A percentile compares a stretch with the other conserved stretches of the same genome.
These are phyloP conservation scores for Polychytrium aggregatum DNA, from an alignment of 192 early-diverging fungal genomes.

Conservation along the genomic window DNA sequence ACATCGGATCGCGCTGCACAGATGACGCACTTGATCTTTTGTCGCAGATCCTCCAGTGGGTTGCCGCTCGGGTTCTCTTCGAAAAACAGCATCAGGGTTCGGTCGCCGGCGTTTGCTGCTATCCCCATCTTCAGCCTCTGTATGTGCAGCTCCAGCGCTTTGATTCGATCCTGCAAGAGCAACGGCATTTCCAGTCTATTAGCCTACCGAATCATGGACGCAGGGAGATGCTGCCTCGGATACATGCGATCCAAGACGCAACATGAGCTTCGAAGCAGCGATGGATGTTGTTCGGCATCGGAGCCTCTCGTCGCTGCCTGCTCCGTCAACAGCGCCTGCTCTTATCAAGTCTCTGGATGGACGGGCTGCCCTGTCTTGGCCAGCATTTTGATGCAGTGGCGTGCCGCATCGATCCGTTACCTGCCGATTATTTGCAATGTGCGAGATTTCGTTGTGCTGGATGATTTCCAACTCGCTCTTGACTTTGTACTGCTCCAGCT, in stretches of 20 bases:
- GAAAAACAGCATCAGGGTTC: constrained; percentile 28
- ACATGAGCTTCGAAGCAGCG: too few species aligned
- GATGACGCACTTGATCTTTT: constrained; percentile 11
- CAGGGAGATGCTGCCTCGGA: too few species aligned
- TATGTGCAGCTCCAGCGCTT: constrained; percentile 28
- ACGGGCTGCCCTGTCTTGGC: too few species aligned
- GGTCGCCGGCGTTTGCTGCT: constrained; percentile 20
- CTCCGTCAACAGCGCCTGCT: too few species aligned
- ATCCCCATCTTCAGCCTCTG: constrained; percentile 27
- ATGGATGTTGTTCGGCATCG: too few species aligned
- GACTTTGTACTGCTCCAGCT: constrained; percentile 18
- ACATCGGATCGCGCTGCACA: neutral
- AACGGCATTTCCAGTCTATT: too few species aligned
- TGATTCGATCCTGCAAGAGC: constrained; percentile 20
- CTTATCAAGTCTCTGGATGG: too few species aligned
- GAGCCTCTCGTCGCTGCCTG: too few species aligned
- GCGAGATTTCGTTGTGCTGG: constrained; percentile 22
- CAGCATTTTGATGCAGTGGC: too few species aligned
- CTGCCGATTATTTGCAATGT: constrained; percentile 27
- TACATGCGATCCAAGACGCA: too few species aligned
- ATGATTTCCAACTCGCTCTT: constrained; percentile 26
- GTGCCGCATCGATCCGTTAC: neutral
- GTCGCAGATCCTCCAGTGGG: constrained; percentile 17
- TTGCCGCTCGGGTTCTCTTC: constrained; percentile 15
- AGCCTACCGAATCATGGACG: too few species aligned